Base-by-base conservation (phyloP, 2,329 filamentous ascomycete genomes). In the Apiospora saccharicola region DNA sequence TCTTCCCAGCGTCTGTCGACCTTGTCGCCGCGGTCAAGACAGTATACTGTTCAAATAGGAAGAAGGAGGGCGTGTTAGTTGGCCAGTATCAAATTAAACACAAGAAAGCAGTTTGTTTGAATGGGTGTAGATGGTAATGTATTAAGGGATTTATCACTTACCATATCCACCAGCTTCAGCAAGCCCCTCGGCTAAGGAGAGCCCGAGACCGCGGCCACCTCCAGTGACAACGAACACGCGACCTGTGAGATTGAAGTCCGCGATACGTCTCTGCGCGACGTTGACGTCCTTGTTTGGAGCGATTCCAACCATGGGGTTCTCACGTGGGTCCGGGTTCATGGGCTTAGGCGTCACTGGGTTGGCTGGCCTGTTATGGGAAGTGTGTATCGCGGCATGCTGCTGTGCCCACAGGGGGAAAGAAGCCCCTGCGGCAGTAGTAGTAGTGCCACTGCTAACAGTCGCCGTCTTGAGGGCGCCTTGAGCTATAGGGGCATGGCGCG, bases 111-210 rank as follows among this genome's bases (percentile, higher is more conserved):
- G 78, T 73, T 76, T 19, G 78, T 73, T 76, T 22, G 80, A 81
- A 43, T 82, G 47, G 30, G 67, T 46, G 46, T 43, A 26, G 41
- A 43, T 82, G 49, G 34, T 51, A 51, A 47, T 37, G 30, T 44
- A 57, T 8, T 37, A 4, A 30, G 34, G n/a, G 34, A 24, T 19
- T 4, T n/a, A 53, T 13, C 44, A 78, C 79, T 68, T 76, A 90
- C 89, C 88, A 75, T 85, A 93, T 34, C 92, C 93, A 26, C 93
- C 93, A 34, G 93, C 93, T 81, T 95, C 92, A 16, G 94, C 85
- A 19, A 95, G 83, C 1, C 91, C 92, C 77, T 95, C 92, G 0
- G 92, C 89, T 77, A 95, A 89, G 7, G 91, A 89, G 26, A 96
- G 82, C n/a, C 93, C 93, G 13, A 95, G 86, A 0, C 93, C 93